These are phyloP conservation scores for Xerocomus potaroensis DNA, from an alignment of 768 basidiomycete genomes.

Conservation along the genomic window DNA sequence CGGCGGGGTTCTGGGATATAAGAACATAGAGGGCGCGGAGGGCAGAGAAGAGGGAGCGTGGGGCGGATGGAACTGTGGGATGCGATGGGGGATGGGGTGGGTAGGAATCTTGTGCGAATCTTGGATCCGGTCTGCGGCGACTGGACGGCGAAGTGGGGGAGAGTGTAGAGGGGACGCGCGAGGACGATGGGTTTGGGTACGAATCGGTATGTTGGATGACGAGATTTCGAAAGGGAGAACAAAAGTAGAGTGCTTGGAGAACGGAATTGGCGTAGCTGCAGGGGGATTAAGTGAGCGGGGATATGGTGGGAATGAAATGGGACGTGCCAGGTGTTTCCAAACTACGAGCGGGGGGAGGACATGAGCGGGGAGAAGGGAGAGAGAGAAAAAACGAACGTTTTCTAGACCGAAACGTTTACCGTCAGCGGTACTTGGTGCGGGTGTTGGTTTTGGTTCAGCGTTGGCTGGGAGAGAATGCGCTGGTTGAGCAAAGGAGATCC, in stretches of 20 bases:
- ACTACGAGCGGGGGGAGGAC: slow-evolving; percentile 44
- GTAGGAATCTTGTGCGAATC: slow-evolving; percentile 34
- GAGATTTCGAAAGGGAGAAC: slow-evolving; percentile 87
- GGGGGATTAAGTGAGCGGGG: slow-evolving; percentile 16
- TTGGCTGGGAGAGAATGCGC: slow-evolving; percentile 21
- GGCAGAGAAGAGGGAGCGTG: slow-evolving; percentile 84
- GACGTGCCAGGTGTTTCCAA: slow-evolving; percentile 91
- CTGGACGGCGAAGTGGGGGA: slow-evolving; percentile 29
- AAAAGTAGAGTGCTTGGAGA: slow-evolving; percentile 94
- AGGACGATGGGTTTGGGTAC: slow-evolving; percentile 32
- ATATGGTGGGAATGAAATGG: background rate
- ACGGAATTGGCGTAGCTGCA: slow-evolving; percentile 97
- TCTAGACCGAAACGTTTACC: slow-evolving; percentile 93
- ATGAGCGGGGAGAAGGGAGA: background rate
- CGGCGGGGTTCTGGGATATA: slow-evolving; percentile 73
- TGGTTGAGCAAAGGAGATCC: slow-evolving; percentile 34
- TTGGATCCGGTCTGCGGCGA: slow-evolving; percentile 59
- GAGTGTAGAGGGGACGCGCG: slow-evolving; percentile 27
- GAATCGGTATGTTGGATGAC: slow-evolving; percentile 65
- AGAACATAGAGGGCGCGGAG: slow-evolving; percentile 86
- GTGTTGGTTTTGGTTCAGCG: slow-evolving; percentile 23
- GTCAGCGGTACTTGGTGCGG: slow-evolving; percentile 50
- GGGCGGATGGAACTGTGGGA: slow-evolving; percentile 48
- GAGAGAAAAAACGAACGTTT: slow-evolving; percentile 63
- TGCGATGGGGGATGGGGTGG: slow-evolving; percentile 25